These are phyloP conservation scores for Penicillium pancosmium DNA, from an alignment of 495 filamentous ascomycete species.

Conservation along the genomic window DNA sequence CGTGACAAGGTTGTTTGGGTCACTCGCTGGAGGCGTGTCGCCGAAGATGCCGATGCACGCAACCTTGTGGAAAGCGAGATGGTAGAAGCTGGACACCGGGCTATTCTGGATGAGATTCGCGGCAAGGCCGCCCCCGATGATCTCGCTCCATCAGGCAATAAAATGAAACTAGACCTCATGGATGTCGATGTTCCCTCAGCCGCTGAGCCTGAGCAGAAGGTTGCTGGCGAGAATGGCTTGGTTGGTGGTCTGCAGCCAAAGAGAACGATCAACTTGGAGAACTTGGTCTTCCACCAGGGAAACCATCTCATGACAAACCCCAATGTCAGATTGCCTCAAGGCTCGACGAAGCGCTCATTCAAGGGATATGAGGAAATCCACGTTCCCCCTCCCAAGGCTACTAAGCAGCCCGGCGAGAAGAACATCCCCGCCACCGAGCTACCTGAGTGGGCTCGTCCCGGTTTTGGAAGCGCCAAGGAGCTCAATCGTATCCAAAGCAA, in stretches of 20 bases:
- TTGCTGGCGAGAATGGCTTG: slow-evolving; percentile 63
- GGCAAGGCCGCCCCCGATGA: slow-evolving; percentile 63
- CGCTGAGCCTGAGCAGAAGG: slow-evolving; percentile 50
- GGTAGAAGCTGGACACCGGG: slow-evolving; percentile 80
- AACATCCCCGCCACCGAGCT: slow-evolving; percentile 82
- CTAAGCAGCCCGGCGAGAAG: slow-evolving; percentile 75
- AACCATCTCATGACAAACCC: slow-evolving; percentile 99
- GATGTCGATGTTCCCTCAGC: slow-evolving; percentile 80
- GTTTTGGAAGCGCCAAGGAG: slow-evolving; percentile 78
- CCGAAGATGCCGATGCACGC: slow-evolving; percentile 77
- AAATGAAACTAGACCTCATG: slow-evolving; percentile 85
- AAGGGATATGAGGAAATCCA: slow-evolving; percentile 99
- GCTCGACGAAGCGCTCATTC: slow-evolving; percentile 90
- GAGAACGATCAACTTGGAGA: slow-evolving; percentile 88
- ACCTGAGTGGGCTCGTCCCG: slow-evolving; percentile 86
- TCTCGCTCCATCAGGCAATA: slow-evolving; percentile 63
- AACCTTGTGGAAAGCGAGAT: slow-evolving; percentile 85
- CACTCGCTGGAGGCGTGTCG: slow-evolving; percentile 80
- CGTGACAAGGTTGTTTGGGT: slow-evolving; percentile 93
- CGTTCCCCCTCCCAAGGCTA: slow-evolving; percentile 86
- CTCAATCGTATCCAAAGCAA: slow-evolving; percentile 95
- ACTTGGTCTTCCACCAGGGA: slow-evolving; percentile 94
- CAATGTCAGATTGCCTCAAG: slow-evolving; percentile 91
- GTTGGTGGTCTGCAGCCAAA: slow-evolving; percentile 86
- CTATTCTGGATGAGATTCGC: slow-evolving; percentile 82